These are phyloP conservation scores for Oidium heveae DNA, from an alignment of 2,329 filamentous ascomycete genomes.

Conservation along the genomic window DNA sequence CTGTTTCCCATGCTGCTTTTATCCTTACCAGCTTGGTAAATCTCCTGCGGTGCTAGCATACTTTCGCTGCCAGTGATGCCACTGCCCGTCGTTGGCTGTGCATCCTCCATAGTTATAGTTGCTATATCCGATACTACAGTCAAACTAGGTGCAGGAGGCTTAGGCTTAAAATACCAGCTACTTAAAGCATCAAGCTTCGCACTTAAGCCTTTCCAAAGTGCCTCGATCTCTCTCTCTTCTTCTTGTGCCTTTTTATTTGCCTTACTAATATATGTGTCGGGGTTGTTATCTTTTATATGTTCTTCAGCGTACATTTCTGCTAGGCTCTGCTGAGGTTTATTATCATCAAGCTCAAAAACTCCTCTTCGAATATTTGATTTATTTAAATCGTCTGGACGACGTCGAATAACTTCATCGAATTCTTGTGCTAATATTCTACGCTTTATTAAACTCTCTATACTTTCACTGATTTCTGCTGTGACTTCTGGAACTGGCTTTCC, in stretches of 20 bases:
- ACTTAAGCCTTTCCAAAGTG: slow-evolving; percentile 59
- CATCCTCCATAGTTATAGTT: slow-evolving; percentile 87
- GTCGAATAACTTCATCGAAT: slow-evolving; percentile 73
- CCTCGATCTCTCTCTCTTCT: slow-evolving; percentile 62
- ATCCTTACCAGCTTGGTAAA: slow-evolving; percentile 60
- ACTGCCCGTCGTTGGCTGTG: slow-evolving; percentile 59
- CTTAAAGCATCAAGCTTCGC: slow-evolving; percentile 67
- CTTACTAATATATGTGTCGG: slow-evolving; percentile 53
- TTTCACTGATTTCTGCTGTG: slow-evolving; percentile 71
- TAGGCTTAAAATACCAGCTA: slow-evolving; percentile 90
- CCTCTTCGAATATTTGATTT: slow-evolving; percentile 39
- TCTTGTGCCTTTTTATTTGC: slow-evolving; percentile 60
- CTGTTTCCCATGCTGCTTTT: slow-evolving; percentile 28
- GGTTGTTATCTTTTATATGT: slow-evolving; percentile 53
- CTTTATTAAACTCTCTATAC: slow-evolving; percentile 85
- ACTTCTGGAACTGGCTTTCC: slow-evolving; percentile 90
- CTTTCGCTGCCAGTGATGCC: slow-evolving; percentile 42
- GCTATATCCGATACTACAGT: slow-evolving; percentile 77
- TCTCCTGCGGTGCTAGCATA: slow-evolving; percentile 77
- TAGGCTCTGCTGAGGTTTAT: slow-evolving; percentile 63
- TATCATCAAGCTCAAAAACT: slow-evolving; percentile 51
- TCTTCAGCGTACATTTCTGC: slow-evolving; percentile 91
- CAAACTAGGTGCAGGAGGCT: slow-evolving; percentile 54
- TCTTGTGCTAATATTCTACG: slow-evolving; percentile 69
- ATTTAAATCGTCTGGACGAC: slow-evolving; percentile 48